Base-by-base conservation (phyloP, 2,329 filamentous ascomycete genomes). In the Microsporum canis region DNA sequence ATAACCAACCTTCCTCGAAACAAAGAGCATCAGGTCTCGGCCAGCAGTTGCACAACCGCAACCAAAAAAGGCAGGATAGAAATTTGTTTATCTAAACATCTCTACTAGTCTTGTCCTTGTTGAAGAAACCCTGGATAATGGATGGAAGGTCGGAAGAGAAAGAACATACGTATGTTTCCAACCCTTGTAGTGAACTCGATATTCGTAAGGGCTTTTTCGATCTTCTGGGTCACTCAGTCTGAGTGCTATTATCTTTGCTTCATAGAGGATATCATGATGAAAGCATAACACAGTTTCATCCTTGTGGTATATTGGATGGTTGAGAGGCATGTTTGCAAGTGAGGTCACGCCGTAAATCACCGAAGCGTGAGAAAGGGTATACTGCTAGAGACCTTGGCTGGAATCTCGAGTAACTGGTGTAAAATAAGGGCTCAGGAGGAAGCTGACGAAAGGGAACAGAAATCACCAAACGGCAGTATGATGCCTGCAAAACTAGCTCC, bases 271-370 rank as follows among this genome's bases (percentile, higher is more conserved):
- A 71, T 97, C 91, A 77, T 92, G 89, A 73, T 99, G 94, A 72
- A 97, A 97, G 78, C 94, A 99, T 36, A 97, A 84, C 41, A 95
- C 91, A 71, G 88, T 90, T 79, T 99, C 94, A 71, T 97, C 91
- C 71, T 86, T 86, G 63, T 76, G 76, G 70, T 83, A 88, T n/a
- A 79, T 53, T 23, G 60, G 76, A 63, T 80, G 79, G 71, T 71
- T 73, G 60, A 82, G 72, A 63, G 82, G 79, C 61, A 82, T 63
- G 10, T 27, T 47, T 49, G 41, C 23, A 31, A 41, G 23, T 17
- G 5, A 27, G 10, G 7, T 29, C 10, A 33, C 8, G 27, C 27
- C 5, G 17, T 29, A 49, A 49, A 49, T 14, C 10, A n/a, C 23
- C 4, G 23, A 7, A 49, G 27, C 2, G 3, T 14, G 27, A 4